A percentile compares a stretch with the other conserved stretches of the same genome.
Evolutionary conservation across 2,329 filamentous ascomycete species (phyloP).

Genomic region (Ambrosiella xylebori): DNA sequence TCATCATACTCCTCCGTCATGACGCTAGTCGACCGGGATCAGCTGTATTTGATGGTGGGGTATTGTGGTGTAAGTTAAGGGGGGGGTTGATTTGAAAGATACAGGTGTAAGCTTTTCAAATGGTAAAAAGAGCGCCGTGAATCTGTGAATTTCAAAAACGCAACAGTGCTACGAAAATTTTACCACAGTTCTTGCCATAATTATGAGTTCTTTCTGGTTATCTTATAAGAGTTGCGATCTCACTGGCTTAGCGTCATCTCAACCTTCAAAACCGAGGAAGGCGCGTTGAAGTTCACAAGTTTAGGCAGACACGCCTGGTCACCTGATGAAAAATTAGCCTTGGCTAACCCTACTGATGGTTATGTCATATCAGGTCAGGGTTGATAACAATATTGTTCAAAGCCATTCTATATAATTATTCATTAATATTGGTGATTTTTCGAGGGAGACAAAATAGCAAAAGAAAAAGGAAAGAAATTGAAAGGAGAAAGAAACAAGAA

Average conservation of each 20-base stretch:
- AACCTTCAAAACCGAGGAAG: background rate
- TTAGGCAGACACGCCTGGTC: background rate
- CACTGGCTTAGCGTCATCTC: background rate
- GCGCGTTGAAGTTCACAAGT: background rate
- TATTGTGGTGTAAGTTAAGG: background rate
- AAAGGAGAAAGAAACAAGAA: no score
- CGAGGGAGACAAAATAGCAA: no score
- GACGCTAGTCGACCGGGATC: background rate
- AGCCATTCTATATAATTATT: no score
- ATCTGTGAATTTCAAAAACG: background rate
- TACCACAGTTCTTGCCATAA: background rate
- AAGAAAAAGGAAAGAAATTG: no score
- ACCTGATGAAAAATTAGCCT: background rate
- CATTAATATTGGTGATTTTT: no score
- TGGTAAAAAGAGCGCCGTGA: background rate
- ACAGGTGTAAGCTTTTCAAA: background rate
- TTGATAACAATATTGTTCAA: no score
- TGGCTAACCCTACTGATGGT: no score
- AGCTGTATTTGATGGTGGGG: background rate
- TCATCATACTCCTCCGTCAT: constrained; percentile 48
- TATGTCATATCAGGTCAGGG: no score
- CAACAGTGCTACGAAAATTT: background rate
- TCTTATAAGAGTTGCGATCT: background rate
- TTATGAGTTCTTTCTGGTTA: background rate
- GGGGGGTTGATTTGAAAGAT: background rate